Evolutionary conservation across 2,329 filamentous ascomycete species (phyloP), one percentile per base, ranked within the genome.

Genomic region (Basipetospora chlamydospora): DNA sequence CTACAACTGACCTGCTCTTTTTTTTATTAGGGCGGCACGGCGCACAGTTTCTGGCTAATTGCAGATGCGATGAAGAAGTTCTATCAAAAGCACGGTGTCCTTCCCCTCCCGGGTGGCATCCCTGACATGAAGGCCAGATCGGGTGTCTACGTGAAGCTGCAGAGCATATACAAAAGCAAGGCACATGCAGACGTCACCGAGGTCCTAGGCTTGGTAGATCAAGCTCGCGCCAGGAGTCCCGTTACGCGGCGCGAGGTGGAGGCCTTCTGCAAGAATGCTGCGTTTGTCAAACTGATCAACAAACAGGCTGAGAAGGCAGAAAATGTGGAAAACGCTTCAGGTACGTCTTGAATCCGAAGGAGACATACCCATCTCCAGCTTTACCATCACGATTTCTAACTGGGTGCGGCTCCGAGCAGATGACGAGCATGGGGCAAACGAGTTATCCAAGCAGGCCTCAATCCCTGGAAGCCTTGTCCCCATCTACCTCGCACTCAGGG

Each of bases 91-190:
- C 75, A 95, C 51, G 61, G 67, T 6, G 68, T 78, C 20, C 67
- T 98, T 5, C 90, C 90, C 12, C 64, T 98, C 0, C 80, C 87
- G 1, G 92, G 90, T 10, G 77, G 80, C 3, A 64, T 98, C 2
- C 90, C 92, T 2, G 90, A 98, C 55, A 98, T 98, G 90, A 98
- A 98, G 62, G 86, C 90, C 3, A 74, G 88, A 51, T 94, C 87
- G 3, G 74, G 69, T 39, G 80, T 92, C 43, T 98, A 98, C 60
- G 80, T 98, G 45, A 68, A 77, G 48, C 68, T 98, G 10, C 90
- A 96, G 54, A 88, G 82, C 47, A 74, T 96, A 41, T 98, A 96
- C 71, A 95, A 93, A 58, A 59, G 66, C 16, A 93, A 94, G 56
- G 86, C 90, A 29, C 75, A 80, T 23, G 63, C 71, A 49, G 90